A percentile compares a stretch with the other conserved stretches of the same genome.
Evolutionary conservation across 768 basidiomycete species (phyloP).

Genomic region (Amanita muscaria): DNA sequence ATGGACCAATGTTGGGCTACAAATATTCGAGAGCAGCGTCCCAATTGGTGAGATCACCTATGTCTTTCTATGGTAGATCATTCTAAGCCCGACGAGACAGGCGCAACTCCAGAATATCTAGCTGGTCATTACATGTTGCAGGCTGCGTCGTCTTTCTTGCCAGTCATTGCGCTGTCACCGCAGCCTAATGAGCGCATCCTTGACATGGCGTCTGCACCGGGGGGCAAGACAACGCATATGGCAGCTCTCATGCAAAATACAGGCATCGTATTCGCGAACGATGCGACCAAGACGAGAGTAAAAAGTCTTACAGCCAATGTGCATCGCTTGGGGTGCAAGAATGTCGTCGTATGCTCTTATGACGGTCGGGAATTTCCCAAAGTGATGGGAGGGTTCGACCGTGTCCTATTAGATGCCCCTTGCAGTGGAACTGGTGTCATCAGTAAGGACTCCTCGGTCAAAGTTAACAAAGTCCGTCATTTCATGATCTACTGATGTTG

Average conservation of each 20-base stretch:
- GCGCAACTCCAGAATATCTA: conserved; percentile 97
- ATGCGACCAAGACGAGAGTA: conserved; percentile 87
- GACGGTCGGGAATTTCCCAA: conserved; percentile 98
- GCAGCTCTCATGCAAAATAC: conserved; percentile 96
- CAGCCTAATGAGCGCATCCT: conserved; percentile 90
- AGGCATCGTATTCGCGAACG: conserved; percentile 96
- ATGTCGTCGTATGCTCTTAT: conserved; percentile 94
- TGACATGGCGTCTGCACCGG: conserved; percentile 98
- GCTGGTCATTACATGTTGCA: conserved; percentile 99
- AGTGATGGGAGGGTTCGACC: conserved; percentile 97
- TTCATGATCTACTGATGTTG: conserved; percentile 1
- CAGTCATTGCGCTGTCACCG: conserved; percentile 90
- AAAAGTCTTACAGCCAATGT: conserved; percentile 97
- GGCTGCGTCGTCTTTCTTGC: conserved; percentile 98
- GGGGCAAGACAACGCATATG: conserved; percentile 97
- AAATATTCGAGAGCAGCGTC: conserved; percentile 93
- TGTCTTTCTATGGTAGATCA: background rate
- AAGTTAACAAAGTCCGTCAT: conserved; percentile 84
- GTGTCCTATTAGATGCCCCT: conserved; percentile 94
- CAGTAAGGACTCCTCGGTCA: conserved; percentile 94
- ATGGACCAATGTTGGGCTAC: conserved; percentile 98
- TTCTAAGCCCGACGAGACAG: conserved; percentile 25
- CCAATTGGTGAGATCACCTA: conserved; percentile 59
- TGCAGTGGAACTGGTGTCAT: conserved; percentile 99
- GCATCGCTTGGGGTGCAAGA: conserved; percentile 95